Evolutionary conservation across 495 filamentous ascomycete genomes (phyloP), one percentile per base, ranked within the genome.

Genomic region (Zalerion maritima): DNA sequence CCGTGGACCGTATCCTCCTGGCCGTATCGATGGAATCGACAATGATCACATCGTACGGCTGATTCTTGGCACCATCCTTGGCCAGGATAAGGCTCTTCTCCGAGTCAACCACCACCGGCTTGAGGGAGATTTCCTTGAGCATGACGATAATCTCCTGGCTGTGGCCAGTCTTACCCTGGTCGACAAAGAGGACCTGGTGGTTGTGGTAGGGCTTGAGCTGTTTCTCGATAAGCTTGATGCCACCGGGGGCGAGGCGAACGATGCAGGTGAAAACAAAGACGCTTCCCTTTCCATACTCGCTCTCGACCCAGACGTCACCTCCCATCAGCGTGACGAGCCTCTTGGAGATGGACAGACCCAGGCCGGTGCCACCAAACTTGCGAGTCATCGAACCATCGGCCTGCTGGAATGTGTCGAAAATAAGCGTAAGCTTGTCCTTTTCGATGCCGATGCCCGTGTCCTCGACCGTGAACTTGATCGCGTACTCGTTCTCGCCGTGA

Each of bases 321-420:
- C 89, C 82, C 89, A 99, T 99, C 33, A 99, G 63, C 45, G 86
- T 93, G 26, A 96, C 89, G 18, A 99, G 61, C 37, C 85, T 72
- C 60, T 91, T 86, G 11, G 89, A 99, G 47, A 99, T 99, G 10
- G 87, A 94, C 21, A 99, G 62, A 37, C 89, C 89, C 14, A 99
- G 69, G 32, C 89, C 89, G 15, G 89, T 99, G 40, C 89, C 89
- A 47, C 89, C 89, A 47, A 99, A 99, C 42, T 91, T 83, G 36
- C 89, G 69, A 6, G 89, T 99, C 43, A 91, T 99, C 6, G 87
- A 94, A 18, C 89, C 89, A 57, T 99, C 89, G 6, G 89, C 89
- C 58, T 99, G 89, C 46, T 94, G 91, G 74, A 99, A 99, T 9
- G 89, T 99, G 54, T 96, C 89, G 49, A 99, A 99, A 51, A 99